Evolutionary conservation across 164 flowering plant genomes (phyloP), one percentile per base, ranked within the genome.

Genomic region (Nymphaea thermarum): DNA sequence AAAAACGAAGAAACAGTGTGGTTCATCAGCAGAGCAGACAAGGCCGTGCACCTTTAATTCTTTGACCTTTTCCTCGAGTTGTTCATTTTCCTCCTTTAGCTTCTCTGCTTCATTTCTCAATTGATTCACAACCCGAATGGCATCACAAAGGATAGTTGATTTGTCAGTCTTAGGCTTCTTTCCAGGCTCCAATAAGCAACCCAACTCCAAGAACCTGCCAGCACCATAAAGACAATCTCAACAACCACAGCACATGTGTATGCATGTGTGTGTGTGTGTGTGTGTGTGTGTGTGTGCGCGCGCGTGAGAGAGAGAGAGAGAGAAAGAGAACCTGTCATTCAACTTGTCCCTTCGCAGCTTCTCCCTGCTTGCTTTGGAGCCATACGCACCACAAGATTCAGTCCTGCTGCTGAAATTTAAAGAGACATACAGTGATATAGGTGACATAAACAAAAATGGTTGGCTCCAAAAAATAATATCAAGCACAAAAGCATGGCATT

Each of bases 81-180:
- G 74, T 45, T 79, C 80, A 76, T 91, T 93, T 63, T 94, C 80
- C 60, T 87, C 95, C 79, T 87, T 91, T 78, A 88, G 70, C 78
- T 89, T 88, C 71, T 89, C 85, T 44, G 95, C 78, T 77, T 94
- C 96, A 71, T 80, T 74, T 4, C 91, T 78, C 63, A 90, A 77
- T 72, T 91, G 97, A 71, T 83, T 81, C 68, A 93, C 90, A 87
- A 89, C 80, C 53, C 91, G 86, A 68, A 84, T 85, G 68, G 97
- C 97, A 79, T 93, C 98, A 80, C 81, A 70, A 81, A 93, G 73
- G 59, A 93, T 84, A 44, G 90, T 91, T 68, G 89, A 73, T 80
- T 93, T 93, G 80, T 93, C 96, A 42, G 87, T 81, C 74, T 91
- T 91, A 16, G 93, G 91, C 67, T 87, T 87, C 77, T 86, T 85